phyloP scores from a whole-genome alignment of 176 grass and related monocot genomes.

The Urochloa ruziziensis region DNA sequence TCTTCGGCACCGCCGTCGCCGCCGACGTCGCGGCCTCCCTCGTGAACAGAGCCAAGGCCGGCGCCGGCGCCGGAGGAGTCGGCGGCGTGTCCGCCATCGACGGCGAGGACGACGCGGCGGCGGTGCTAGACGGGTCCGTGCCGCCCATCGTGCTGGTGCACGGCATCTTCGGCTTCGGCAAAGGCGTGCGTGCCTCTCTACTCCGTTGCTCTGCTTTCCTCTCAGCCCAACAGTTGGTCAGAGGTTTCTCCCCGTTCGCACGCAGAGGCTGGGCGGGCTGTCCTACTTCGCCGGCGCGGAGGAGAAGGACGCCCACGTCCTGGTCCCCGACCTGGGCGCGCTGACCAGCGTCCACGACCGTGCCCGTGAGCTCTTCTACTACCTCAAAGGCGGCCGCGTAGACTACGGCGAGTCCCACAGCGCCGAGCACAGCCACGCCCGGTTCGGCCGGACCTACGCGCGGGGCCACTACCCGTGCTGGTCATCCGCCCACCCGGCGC shows the following conservation, averaged over 20 bases:
- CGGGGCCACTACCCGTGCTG: conserved; percentile 74
- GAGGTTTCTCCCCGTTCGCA: too few relatives aligned
- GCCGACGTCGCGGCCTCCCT: conserved; percentile 43
- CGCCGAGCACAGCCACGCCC: conserved; percentile 43
- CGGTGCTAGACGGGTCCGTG: conserved; percentile 18
- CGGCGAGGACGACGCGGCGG: conserved; percentile 11
- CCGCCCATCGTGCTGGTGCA: conserved; percentile 91
- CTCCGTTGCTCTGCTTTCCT: neutral
- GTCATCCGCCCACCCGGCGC: conserved; percentile 57
- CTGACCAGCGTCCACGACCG: conserved; percentile 82
- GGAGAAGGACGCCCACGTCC: conserved; percentile 81
- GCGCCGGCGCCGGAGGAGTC: neutral
- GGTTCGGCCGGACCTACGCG: conserved; percentile 52
- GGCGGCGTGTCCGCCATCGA: neutral
- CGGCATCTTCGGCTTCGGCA: conserved; percentile 90
- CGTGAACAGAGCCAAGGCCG: neutral
- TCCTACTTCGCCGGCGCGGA: conserved; percentile 95
- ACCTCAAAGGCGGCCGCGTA: conserved; percentile 74
- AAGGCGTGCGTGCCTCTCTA: conserved; percentile 44
- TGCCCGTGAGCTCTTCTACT: conserved; percentile 82
- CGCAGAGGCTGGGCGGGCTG: conserved; percentile 72
- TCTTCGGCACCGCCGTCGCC: conserved; percentile 57
- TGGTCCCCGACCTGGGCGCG: conserved; percentile 81
- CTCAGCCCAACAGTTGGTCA: too few relatives aligned
- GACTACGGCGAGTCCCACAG: conserved; percentile 92